Evolutionary conservation across 2,329 filamentous ascomycete species (phyloP), one percentile per base, ranked within the genome.

Genomic region (Taxawa tesnikishii): DNA sequence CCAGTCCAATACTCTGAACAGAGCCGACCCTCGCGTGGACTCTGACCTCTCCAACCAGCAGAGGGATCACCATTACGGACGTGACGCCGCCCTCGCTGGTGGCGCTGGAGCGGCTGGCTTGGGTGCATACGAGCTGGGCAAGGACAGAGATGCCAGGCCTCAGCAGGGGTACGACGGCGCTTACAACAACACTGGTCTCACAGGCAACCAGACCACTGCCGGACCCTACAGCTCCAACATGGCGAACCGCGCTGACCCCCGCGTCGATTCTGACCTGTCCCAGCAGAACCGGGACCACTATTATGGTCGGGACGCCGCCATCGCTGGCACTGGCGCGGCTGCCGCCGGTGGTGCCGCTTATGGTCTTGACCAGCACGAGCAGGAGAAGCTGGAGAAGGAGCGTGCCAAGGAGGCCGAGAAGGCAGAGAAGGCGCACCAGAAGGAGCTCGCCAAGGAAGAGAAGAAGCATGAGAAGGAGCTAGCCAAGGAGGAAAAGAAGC

Each of bases 381-480:
- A 43, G 10, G 46, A 51, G 11, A 49, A 48, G 31, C 49, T 50
- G 13, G 35, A 39, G 11, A 48, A 43, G 9, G 29, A 40, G 9
- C 37, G 26, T 5, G 35, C 38, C 8, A 41, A 43, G 15, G 42
- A 43, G 16, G 39, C 41, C 3, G 41, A 43, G 11, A 43, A 43
- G 4, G 43, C 44, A 6, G 39, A 48, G 14, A 50, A 50, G 38
- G 40, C 48, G 23, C 43, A 46, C 12, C 28, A 46, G 32, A 45
- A 49, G 33, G 34, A 37, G 21, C 24, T 34, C 24, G 39, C 38
- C 3, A 38, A 45, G 29, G 40, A 38, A 14, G 28, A 39, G 31
- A 37, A 53, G 28, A 44, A 51, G 15, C 43, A 48, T 14, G 42
- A 45, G n/a, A 47, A 50, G 23, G 42, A 47, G 19, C 36, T 46